phyloP scores from a whole-genome alignment of 2,329 filamentous ascomycete genomes.

The Xylaria sp. region DNA sequence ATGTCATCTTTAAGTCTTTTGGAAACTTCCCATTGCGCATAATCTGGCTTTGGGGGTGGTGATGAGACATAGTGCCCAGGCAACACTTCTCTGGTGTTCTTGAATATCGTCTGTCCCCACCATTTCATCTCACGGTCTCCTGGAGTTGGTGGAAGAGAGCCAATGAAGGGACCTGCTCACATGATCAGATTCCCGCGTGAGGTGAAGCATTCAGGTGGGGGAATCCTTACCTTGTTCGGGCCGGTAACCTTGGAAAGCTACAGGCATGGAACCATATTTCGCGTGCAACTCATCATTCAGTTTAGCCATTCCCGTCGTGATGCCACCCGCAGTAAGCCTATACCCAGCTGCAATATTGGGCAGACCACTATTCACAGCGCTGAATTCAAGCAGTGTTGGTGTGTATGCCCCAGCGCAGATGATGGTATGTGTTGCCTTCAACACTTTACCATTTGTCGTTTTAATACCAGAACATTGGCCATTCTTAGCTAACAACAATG shows the following conservation, averaged over 20 bases:
- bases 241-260: slow-evolving; percentile 36
- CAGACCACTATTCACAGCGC: slow-evolving; percentile 55
- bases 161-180: slow-evolving; percentile 64
- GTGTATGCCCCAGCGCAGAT: slow-evolving; percentile 63
- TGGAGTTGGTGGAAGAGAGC: slow-evolving; percentile 65
- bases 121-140: slow-evolving; percentile 63
- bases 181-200: neutral
- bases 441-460: slow-evolving; percentile 52
- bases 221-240: slow-evolving; percentile 24
- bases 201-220: neutral
- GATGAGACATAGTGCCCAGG: slow-evolving; percentile 58
- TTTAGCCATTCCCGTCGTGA: slow-evolving; percentile 49
- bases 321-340: slow-evolving; percentile 62
- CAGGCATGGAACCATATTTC: slow-evolving; percentile 35
- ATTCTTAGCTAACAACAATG: slow-evolving; percentile 52
- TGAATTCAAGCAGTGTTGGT: slow-evolving; percentile 57
- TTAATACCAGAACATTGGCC: slow-evolving; percentile 54
- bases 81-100: slow-evolving; percentile 62
- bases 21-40: slow-evolving; percentile 71
- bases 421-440: slow-evolving; percentile 58
- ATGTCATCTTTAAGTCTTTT: slow-evolving; percentile 68
- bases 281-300: slow-evolving; percentile 31
- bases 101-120: slow-evolving; percentile 71
- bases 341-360: slow-evolving; percentile 58
- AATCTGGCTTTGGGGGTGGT: slow-evolving; percentile 66